Conservation (phyloP, 2,329 filamentous ascomycete genomes). For the Akanthomyces lecanii region DNA sequence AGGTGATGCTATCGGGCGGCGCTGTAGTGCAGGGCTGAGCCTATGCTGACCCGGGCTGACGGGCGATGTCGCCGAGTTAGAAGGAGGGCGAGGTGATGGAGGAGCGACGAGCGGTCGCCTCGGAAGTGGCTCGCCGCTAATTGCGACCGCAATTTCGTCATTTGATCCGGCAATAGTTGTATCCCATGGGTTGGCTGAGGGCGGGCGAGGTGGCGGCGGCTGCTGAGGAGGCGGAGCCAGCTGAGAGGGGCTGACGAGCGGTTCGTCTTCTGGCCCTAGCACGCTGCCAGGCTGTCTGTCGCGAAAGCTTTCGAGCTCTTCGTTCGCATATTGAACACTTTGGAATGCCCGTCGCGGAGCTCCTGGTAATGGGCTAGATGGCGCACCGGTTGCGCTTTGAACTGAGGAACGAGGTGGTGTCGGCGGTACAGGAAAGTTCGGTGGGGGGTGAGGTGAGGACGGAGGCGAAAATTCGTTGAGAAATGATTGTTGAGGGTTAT, state of each 20-base stretch:
- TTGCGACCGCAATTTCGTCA: slow-evolving; percentile 10
- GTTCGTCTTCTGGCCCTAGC: not conserved
- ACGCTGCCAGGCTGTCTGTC: slow-evolving; percentile 14
- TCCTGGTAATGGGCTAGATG: slow-evolving; percentile 2
- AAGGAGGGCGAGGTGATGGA: slow-evolving; percentile 6
- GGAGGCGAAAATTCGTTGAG: slow-evolving; percentile 21
- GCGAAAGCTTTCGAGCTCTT: slow-evolving; percentile 12
- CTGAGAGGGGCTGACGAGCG: slow-evolving; percentile 6
- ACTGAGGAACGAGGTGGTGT: slow-evolving; percentile 12
- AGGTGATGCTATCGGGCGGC: slow-evolving; percentile 1
- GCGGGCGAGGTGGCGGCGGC: slow-evolving; percentile 27
- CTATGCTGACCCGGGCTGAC: not conserved
- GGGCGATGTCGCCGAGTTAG: slow-evolving; percentile 18
- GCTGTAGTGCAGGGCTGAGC: not conserved
- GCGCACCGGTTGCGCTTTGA: slow-evolving; percentile 1
- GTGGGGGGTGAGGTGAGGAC: slow-evolving; percentile 13
- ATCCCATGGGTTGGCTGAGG: slow-evolving; percentile 43
- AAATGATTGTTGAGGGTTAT: slow-evolving; percentile 24
- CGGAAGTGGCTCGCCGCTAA: slow-evolving; percentile 8
- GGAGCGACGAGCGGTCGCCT: slow-evolving; percentile 19
- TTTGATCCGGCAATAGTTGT: slow-evolving; percentile 24
- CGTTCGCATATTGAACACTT: slow-evolving; percentile 10
- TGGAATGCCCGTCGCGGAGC: not conserved
- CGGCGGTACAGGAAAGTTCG: slow-evolving; percentile 14
- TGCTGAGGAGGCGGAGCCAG: slow-evolving; percentile 10